Percentiles rank a stretch among this genome's conserved stretches.
Conservation (phyloP, 768 basidiomycete genomes). For the Gymnopilus junonius region DNA sequence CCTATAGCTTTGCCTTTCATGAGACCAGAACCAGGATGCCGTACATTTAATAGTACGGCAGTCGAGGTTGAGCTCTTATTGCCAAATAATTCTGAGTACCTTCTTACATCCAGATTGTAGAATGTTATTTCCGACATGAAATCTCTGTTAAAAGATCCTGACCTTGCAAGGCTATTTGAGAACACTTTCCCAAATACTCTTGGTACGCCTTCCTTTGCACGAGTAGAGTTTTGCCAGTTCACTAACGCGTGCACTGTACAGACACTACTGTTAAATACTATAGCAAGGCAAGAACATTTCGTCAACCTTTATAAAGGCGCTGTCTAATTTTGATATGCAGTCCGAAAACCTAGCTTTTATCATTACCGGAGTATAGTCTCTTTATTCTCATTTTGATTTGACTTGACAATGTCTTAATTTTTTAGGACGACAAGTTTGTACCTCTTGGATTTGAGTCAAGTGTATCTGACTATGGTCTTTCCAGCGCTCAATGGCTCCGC, state of each 20-base stretch:
- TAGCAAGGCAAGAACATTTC: conserved; percentile 45
- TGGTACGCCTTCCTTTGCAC: conserved; percentile 42
- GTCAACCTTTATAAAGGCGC: background rate
- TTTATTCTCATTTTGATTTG: background rate
- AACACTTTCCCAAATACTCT: conserved; percentile 85
- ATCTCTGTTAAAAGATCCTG: conserved; percentile 70
- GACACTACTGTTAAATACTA: conserved; percentile 85
- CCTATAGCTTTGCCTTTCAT: conserved; percentile 70
- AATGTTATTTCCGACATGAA: conserved; percentile 78
- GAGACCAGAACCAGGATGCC: conserved; percentile 69
- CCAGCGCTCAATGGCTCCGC: conserved; percentile 82
- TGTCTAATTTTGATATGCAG: conserved; percentile 32
- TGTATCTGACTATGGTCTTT: conserved; percentile 9
- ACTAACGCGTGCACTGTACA: conserved; percentile 25
- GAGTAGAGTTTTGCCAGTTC: background rate
- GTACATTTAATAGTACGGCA: conserved; percentile 76
- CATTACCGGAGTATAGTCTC: conserved; percentile 67
- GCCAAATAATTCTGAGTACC: background rate
- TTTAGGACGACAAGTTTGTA: conserved; percentile 74
- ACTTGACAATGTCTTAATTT: background rate
- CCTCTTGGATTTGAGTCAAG: background rate
- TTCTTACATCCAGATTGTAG: conserved; percentile 35
- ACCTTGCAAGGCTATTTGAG: conserved; percentile 78
- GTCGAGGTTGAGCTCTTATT: conserved; percentile 59
- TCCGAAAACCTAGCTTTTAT: conserved; percentile 77